Conservation (phyloP, 441 rosid species). For the Bruguiera hainesii region DNA sequence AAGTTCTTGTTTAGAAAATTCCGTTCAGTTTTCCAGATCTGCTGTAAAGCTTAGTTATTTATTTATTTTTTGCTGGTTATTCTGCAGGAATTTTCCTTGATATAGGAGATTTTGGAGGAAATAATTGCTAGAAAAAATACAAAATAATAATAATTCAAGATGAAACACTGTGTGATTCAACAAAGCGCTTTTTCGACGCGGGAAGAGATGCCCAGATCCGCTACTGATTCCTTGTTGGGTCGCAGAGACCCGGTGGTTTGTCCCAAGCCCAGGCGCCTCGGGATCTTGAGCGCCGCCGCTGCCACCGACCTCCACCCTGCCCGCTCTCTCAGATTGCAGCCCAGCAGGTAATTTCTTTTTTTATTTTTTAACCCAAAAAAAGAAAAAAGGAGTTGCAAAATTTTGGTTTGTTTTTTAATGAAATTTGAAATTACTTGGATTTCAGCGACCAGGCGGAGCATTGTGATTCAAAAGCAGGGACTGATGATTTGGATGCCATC, state of each 20-base stretch:
- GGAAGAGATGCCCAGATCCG: conserved; percentile 50
- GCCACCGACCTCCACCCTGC: conserved; percentile 43
- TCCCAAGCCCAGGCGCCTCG: conserved; percentile 79
- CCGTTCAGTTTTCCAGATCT: no score
- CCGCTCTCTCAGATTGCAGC: conserved; percentile 61
- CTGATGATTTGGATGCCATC: conserved; percentile 69
- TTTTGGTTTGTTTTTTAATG: background rate
- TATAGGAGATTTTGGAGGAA: no score
- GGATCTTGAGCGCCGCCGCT: conserved; percentile 32
- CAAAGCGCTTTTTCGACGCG: conserved; percentile 45
- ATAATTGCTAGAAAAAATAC: background rate
- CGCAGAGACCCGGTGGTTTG: conserved; percentile 57
- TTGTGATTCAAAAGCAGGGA: conserved; percentile 50
- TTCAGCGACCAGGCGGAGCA: conserved; percentile 67
- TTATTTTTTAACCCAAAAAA: background rate
- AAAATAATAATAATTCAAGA: conserved; percentile 17
- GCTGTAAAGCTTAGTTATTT: no score
- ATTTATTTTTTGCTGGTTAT: background rate
- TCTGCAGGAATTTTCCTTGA: conserved; percentile 4
- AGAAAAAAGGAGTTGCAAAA: background rate
- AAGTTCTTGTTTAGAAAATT: no score
- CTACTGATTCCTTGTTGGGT: conserved; percentile 30
- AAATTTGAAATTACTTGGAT: background rate
- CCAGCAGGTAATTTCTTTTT: conserved; percentile 45
- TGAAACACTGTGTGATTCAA: conserved; percentile 69